Conservation (phyloP, 1,139 yeast genomes). For the Kodamaea suecica region DNA sequence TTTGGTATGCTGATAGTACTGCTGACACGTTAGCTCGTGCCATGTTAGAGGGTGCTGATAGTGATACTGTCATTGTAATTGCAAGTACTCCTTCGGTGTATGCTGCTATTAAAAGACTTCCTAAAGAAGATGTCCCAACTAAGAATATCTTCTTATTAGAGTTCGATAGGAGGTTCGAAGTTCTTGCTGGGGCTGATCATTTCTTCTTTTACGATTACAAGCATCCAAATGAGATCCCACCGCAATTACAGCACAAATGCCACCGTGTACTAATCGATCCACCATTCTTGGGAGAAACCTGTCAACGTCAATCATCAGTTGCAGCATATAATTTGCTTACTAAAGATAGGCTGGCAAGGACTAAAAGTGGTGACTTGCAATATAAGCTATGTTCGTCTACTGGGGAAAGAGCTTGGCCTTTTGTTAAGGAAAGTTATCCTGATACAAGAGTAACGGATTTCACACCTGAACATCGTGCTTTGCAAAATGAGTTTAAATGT, state of each 20-base stretch:
- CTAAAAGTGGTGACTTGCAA: slow-evolving; percentile 39
- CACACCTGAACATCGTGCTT: slow-evolving; percentile 77
- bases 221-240: slow-evolving; percentile 62
- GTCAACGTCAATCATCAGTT: slow-evolving; percentile 71
- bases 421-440: slow-evolving; percentile 61
- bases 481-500: slow-evolving; percentile 84
- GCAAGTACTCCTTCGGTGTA: slow-evolving; percentile 91
- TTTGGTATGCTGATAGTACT: slow-evolving; percentile 79
- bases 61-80: slow-evolving; percentile 64
- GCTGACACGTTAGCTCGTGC: slow-evolving; percentile 67
- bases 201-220: slow-evolving; percentile 77
- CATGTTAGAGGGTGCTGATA: slow-evolving; percentile 70
- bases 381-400: slow-evolving; percentile 69
- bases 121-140: slow-evolving; percentile 56
- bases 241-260: slow-evolving; percentile 54
- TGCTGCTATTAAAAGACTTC: slow-evolving; percentile 67
- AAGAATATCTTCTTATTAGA: slow-evolving; percentile 71
- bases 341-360: slow-evolving; percentile 32
- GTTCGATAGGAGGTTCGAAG: slow-evolving; percentile 69
- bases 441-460: slow-evolving; percentile 62
- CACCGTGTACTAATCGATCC: slow-evolving; percentile 84
- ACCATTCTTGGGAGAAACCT: slow-evolving; percentile 77
- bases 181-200: slow-evolving; percentile 63
- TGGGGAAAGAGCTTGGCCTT: slow-evolving; percentile 78
- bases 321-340: slow-evolving; percentile 64